Evolutionary conservation across 345 rosid species (phyloP), one percentile per base, ranked within the genome.

Genomic region (Arabidopsis thaliana): DNA sequence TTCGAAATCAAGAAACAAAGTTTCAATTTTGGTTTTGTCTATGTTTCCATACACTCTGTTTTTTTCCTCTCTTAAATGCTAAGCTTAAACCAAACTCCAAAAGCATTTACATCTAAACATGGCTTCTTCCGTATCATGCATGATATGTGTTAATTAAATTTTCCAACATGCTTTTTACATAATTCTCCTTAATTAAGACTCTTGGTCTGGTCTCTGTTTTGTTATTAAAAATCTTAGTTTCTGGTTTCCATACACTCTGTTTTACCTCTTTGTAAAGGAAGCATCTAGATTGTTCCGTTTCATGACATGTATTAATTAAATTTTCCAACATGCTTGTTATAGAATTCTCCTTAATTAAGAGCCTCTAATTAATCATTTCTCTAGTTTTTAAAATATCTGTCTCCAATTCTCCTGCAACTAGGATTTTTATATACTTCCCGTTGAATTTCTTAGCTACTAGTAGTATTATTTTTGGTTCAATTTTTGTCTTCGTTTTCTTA

Each of bases 361-460:
- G 69, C 41, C 16, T 37, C 3, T 2, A 53, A 53, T 55, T 71
- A 34, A 53, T 76, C 41, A 41, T 46, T 51, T 50, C 22, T 60
- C 28, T 22, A 49, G 25, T 11, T 50, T 49, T 38, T 8, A 32
- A 59, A 49, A 52, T 71, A 71, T 77, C 37, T 71, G 80, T 77
- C 72, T 71, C 76, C 20, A 60, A 78, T 82, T 84, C 80, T 63
- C 88, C 86, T 78, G 82, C 89, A 83, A 88, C 74, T 83, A 59
- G 87, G 41, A 56, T 65, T 76, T 82, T 79, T 79, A 36, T 36
- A 36, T 59, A 59, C 60, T 72, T 48, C 65, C 66, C 71, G 78
- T 78, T 78, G 78, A 78, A 71, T 16, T 41, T 71, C 24, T 20
- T 28, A 41, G 63, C 73, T 72, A 59, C 45, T 78, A 78, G 69